phyloP scores from a whole-genome alignment of 768 basidiomycete species.

The Auricularia sp. region DNA sequence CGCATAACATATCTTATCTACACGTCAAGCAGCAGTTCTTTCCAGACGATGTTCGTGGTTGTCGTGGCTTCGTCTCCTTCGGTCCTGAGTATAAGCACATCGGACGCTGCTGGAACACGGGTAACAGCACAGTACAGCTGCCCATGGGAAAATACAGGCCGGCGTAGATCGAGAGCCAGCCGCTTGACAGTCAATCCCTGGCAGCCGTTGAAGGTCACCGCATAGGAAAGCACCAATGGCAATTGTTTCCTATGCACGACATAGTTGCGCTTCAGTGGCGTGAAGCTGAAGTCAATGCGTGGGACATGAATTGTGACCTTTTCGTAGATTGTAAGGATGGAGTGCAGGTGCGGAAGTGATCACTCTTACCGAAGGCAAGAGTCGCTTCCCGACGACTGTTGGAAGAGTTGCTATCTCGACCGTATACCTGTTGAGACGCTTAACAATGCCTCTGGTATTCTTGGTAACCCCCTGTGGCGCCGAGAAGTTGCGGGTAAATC shows the following conservation, averaged over 20 bases:
- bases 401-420: background rate
- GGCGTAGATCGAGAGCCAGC: constrained; percentile 29
- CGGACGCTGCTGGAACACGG: background rate
- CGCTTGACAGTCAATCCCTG: constrained; percentile 12
- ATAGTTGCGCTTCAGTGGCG: background rate
- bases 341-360: background rate
- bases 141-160: constrained; percentile 29
- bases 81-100: background rate
- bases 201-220: constrained; percentile 9
- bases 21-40: background rate
- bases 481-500: background rate
- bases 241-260: constrained; percentile 4
- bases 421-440: background rate
- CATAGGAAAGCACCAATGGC: constrained; percentile 3
- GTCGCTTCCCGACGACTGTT: background rate
- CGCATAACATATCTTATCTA: background rate
- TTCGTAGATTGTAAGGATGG: background rate
- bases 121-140: constrained; percentile 12
- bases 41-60: background rate
- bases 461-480: background rate
- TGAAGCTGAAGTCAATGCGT: background rate
- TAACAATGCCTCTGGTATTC: background rate
- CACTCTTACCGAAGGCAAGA: background rate
- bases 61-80: background rate
- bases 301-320: background rate